These are phyloP conservation scores for Exophiala oligosperma DNA, from an alignment of 2,329 filamentous ascomycete genomes.

Conservation along the genomic window DNA sequence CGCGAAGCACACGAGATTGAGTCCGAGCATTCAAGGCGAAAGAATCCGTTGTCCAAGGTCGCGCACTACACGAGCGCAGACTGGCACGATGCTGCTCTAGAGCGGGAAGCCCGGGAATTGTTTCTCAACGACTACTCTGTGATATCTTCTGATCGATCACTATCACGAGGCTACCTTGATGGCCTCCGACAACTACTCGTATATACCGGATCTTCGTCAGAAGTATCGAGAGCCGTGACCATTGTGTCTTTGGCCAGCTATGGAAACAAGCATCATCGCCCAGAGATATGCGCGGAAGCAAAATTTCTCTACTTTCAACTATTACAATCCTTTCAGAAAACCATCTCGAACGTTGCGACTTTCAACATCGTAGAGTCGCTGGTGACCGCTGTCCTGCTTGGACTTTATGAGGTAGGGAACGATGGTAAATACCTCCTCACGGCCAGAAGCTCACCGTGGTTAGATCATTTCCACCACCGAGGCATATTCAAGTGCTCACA, in stretches of 20 bases:
- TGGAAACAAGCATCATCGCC: not conserved
- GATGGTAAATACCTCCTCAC: no score
- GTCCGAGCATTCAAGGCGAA: not conserved
- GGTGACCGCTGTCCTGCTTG: slow-evolving; percentile 1
- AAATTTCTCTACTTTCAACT: slow-evolving; percentile 1
- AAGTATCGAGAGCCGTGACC: not conserved
- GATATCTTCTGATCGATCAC: not conserved
- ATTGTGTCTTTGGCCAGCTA: not conserved
- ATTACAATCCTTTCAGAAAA: not conserved
- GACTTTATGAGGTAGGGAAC: not conserved
- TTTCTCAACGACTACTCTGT: not conserved
- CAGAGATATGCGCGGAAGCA: not conserved
- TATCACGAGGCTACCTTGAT: slow-evolving; percentile 1
- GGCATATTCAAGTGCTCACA: not conserved
- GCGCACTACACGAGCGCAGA: not conserved
- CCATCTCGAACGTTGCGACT: not conserved
- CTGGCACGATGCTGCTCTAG: not conserved
- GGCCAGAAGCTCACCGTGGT: not conserved
- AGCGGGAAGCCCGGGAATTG: not conserved
- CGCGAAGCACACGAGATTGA: not conserved
- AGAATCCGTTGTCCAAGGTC: not conserved
- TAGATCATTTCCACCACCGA: not conserved
- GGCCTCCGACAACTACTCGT: not conserved
- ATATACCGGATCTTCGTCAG: not conserved
- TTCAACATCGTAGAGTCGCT: not conserved